These are phyloP conservation scores for Fusarium neocosmosporiellum DNA, from an alignment of 2,329 filamentous ascomycete species.

Conservation along the genomic window DNA sequence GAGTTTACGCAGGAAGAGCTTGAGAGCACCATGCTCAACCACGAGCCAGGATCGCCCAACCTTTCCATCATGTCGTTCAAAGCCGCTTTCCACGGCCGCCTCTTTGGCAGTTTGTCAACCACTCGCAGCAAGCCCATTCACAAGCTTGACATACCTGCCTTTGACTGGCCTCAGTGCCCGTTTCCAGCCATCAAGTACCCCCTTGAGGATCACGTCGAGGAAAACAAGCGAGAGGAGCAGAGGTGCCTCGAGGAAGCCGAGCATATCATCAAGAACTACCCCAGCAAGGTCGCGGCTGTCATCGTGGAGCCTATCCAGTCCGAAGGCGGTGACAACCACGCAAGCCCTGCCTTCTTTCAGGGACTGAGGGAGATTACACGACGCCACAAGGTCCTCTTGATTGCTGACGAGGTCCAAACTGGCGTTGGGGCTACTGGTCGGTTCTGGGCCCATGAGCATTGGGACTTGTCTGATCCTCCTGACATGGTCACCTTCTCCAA, in stretches of 20 bases:
- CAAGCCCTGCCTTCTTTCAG: not conserved
- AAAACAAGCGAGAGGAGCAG: constrained; percentile 67
- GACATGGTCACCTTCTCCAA: constrained; percentile 94
- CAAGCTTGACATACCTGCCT: constrained; percentile 93
- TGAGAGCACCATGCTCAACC: not conserved
- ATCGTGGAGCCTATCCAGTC: not conserved
- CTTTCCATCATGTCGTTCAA: constrained; percentile 1
- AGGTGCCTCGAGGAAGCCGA: not conserved
- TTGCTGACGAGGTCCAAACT: constrained; percentile 85
- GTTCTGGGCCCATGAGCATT: constrained; percentile 97
- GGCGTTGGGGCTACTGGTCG: constrained; percentile 91
- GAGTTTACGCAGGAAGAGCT: not conserved
- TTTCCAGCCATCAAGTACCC: constrained; percentile 90
- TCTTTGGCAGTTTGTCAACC: constrained; percentile 58
- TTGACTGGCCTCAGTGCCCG: constrained; percentile 91
- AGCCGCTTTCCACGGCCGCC: not conserved
- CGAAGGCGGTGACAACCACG: not conserved
- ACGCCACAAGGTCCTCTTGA: not conserved
- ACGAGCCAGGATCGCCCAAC: not conserved
- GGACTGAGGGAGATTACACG: not conserved
- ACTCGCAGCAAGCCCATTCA: constrained; percentile 93
- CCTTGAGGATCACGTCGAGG: constrained; percentile 79
- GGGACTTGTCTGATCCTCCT: constrained; percentile 80
- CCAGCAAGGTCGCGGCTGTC: not conserved
- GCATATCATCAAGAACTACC: not conserved